phyloP scores from a whole-genome alignment of 306 rosid species.

The Macrotyloma uniflorum region DNA sequence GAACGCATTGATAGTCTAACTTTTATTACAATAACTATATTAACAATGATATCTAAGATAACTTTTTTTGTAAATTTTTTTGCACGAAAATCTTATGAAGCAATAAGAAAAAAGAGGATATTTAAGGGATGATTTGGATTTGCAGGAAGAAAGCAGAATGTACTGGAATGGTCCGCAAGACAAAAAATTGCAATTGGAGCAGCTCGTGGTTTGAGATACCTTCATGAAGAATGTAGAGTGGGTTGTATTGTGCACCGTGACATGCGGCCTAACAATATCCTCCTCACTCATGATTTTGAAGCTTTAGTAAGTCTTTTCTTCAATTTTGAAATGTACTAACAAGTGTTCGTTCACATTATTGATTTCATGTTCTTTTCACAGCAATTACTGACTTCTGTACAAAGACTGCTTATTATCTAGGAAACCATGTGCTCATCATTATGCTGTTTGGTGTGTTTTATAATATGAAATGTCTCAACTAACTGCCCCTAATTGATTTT shows the following conservation, averaged over 20 bases:
- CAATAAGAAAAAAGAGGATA: not conserved
- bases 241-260: constrained; percentile 99
- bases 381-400: not conserved
- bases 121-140: constrained; percentile 25
- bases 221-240: constrained; percentile 98
- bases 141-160: constrained; percentile 63
- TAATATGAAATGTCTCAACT: constrained; percentile 33
- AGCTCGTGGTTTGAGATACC: constrained; percentile 96
- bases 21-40: not conserved
- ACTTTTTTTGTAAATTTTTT: too few relatives aligned
- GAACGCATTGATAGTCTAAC: not conserved
- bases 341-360: not conserved
- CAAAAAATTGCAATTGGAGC: constrained; percentile 92
- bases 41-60: not conserved
- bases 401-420: not conserved
- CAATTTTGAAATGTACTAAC: not conserved
- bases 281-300: constrained; percentile 97
- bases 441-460: constrained; percentile 22
- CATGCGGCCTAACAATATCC: constrained; percentile 93
- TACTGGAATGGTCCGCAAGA: constrained; percentile 80
- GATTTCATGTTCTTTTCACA: constrained; percentile 19
- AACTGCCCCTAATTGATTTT: constrained; percentile 34
- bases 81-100: not conserved
- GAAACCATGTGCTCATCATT: not conserved
- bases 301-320: constrained; percentile 70